Percentiles rank a stretch among this genome's conserved stretches.
These are phyloP conservation scores for Tanacetum coccineum DNA, from an alignment of 129 eudicot species.

Conservation along the genomic window DNA sequence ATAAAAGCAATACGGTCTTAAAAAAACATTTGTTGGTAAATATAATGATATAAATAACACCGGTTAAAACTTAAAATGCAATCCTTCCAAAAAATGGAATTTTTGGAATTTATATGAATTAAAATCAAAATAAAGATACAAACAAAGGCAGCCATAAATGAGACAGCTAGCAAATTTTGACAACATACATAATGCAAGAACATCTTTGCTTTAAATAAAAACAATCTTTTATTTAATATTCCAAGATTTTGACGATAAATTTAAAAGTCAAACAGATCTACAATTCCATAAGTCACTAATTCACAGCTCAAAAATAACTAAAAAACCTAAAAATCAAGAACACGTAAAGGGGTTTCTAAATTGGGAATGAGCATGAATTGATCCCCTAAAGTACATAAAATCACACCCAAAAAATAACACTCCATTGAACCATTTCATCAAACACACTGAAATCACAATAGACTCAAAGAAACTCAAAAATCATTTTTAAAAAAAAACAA, in stretches of 20 bases:
- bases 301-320: constrained; percentile 22
- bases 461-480: too few species aligned
- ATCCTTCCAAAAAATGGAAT: constrained; percentile 1
- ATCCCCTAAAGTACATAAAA: constrained; percentile 22
- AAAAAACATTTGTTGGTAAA: constrained; percentile 2
- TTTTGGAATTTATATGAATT: not conserved
- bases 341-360: constrained; percentile 7
- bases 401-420: not conserved
- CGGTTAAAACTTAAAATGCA: not conserved
- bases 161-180: constrained; percentile 31
- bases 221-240: constrained; percentile 7
- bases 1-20: constrained; percentile 5
- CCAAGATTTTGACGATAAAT: constrained; percentile 11
- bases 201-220: constrained; percentile 17
- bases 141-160: constrained; percentile 14
- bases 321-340: constrained; percentile 16
- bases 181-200: too few species aligned
- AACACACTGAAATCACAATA: not conserved
- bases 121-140: constrained; percentile 14
- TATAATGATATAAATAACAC: constrained; percentile 1
- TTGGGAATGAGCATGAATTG: constrained; percentile 24
- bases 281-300: constrained; percentile 17
- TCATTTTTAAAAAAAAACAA: not conserved
- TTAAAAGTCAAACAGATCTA: constrained; percentile 33
- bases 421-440: not conserved